These are phyloP conservation scores for Astrothelium macrocarpum DNA, from an alignment of 495 filamentous ascomycete genomes.

Conservation along the genomic window DNA sequence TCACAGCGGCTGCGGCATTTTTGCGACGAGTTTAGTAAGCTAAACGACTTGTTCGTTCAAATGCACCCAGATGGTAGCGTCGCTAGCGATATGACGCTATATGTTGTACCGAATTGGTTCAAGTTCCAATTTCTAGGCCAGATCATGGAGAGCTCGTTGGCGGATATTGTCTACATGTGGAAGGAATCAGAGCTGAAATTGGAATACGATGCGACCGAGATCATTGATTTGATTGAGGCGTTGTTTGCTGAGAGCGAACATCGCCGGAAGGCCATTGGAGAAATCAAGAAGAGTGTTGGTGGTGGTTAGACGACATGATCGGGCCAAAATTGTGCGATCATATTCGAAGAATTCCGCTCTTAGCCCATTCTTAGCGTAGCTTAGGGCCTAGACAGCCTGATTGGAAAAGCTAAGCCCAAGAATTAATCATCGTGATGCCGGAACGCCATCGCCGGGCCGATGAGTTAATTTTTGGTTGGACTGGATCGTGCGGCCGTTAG, in stretches of 20 bases:
- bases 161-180: conserved; percentile 84
- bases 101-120: conserved; percentile 78
- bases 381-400: no score
- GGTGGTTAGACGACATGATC: conserved; percentile 9
- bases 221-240: conserved; percentile 77
- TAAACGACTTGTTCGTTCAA: conserved; percentile 70
- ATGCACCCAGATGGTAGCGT: conserved; percentile 32
- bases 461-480: neutral
- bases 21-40: conserved; percentile 56
- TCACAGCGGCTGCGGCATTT: conserved; percentile 66
- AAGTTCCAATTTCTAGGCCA: conserved; percentile 82
- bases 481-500: neutral
- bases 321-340: neutral
- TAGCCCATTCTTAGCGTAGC: neutral
- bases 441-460: neutral
- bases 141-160: conserved; percentile 80
- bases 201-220: conserved; percentile 74
- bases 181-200: conserved; percentile 72
- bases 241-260: conserved; percentile 84
- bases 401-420: no score
- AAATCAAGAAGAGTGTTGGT: conserved; percentile 48
- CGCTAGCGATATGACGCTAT: conserved; percentile 46
- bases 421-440: neutral
- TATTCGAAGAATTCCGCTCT: neutral
- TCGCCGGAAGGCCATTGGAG: conserved; percentile 63